Evolutionary conservation across 2,329 filamentous ascomycete genomes (phyloP).

Genomic region (Calonectria crousiana): DNA sequence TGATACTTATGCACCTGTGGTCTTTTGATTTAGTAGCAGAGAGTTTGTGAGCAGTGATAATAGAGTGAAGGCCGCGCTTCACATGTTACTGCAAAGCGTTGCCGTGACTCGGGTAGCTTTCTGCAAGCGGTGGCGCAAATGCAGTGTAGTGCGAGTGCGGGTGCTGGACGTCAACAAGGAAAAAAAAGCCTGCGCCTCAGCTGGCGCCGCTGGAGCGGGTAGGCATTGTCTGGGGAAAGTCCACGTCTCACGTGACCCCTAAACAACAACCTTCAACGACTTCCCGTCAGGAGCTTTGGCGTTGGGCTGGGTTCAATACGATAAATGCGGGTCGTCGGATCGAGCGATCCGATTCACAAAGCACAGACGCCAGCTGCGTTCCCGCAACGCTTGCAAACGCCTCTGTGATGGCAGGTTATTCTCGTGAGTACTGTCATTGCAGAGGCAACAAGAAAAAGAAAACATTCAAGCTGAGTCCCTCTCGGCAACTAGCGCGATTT

Average conservation of each 20-base stretch:
- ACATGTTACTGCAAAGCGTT: slow-evolving; percentile 37
- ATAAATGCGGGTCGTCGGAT: not conserved
- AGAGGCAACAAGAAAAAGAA: not conserved
- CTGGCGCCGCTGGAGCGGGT: slow-evolving; percentile 10
- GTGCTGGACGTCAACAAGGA: slow-evolving; percentile 5
- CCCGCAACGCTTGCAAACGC: not conserved
- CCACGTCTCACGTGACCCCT: not conserved
- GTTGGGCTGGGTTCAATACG: not conserved
- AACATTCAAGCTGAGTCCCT: not conserved
- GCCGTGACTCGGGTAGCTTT: slow-evolving; percentile 24
- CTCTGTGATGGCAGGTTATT: not conserved
- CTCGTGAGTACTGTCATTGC: not conserved
- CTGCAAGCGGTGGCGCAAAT: slow-evolving; percentile 10
- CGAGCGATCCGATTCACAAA: not conserved
- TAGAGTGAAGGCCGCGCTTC: slow-evolving; percentile 20
- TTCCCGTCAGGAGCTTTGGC: not conserved
- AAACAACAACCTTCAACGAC: not conserved
- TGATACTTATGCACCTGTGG: slow-evolving; percentile 56
- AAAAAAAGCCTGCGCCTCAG: slow-evolving; percentile 30
- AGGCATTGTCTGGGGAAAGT: not conserved
- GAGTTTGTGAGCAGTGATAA: slow-evolving; percentile 25
- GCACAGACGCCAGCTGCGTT: not conserved
- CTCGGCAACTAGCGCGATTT: not conserved
- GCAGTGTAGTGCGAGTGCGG: slow-evolving; percentile 17
- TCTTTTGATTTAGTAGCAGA: slow-evolving; percentile 46